Base-by-base conservation (phyloP, 768 basidiomycete genomes). In the Tylopilus plumbeoviolaceoides region DNA sequence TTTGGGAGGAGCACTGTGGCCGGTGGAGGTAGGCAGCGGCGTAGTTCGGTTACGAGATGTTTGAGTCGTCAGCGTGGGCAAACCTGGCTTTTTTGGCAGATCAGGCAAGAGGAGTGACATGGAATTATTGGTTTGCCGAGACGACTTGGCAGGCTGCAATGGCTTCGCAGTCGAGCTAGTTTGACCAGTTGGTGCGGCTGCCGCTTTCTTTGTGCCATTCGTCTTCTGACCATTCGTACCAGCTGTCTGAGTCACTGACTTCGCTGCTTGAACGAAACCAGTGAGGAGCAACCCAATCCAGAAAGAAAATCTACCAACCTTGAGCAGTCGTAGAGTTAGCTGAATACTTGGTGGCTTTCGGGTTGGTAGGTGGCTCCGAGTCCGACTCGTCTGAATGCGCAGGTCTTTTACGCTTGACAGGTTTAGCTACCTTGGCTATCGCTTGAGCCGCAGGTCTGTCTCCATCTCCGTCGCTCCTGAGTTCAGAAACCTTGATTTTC, bases 401-500 rank as follows among this genome's bases (percentile, higher is more conserved):
- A 0, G 55, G 49, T 41, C 67, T 59, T 53, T 71, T 71, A 31
- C 68, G 67, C 52, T 69, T 69, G 17, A 35, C 25, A 36, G 54
- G 14, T 42, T 65, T 60, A 5, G 18, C 7, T 15, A 21, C 9
- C 36, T 59, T 61, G 17, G 56, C 50, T 4, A 55, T 38, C n/a
- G 35, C 56, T 8, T 41, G 17, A 25, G 55, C 57, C 10, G 68
- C 69, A 25, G 67, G 69, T n/a, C 41, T 55, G 35, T 69, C 62
- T 30, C 69, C 69, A 11, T 70, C 59, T 21, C 69, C 67, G 15
- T 69, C 68, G 23, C 60, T 71, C 44, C 39, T 62, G 41, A 69
- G 67, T 25, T 69, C 69, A 15, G 65, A 65, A 30, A 67, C 60
- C 41, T 69, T 70, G 53, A 69, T 57, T 35, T 61, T 64, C 48